Evolutionary conservation across 768 basidiomycete species (phyloP), one percentile per base, ranked within the genome.

Genomic region (Serendipita sp.): DNA sequence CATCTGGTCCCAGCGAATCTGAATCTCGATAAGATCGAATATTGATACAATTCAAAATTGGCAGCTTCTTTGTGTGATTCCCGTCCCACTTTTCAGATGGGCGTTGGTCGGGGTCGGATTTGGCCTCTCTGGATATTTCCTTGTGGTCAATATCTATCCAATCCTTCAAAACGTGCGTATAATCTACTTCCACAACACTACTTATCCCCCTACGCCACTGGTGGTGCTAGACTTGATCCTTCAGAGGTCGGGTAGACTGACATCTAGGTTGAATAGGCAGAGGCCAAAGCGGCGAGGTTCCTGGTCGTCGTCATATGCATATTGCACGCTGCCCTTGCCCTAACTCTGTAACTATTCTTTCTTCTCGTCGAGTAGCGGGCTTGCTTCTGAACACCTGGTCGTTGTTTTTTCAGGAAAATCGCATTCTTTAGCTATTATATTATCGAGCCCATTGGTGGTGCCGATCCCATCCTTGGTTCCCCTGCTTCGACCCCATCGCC

Each of bases 131-230:
- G 91, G 92, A 1, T 91, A 83, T 77, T 98, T 93, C 79, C 79
- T 99, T 34, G 78, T 80, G 13, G 78, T 79, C 28, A 91, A 93
- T 70, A 82, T 96, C 52, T 98, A 96, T 69, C 95, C 95, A 2
- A 81, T 96, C 63, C 83, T 98, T 34, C 84, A 88, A 41, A 80
- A 83, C 7, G 92, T 94, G 69, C 69, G 88, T 78, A 60, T 41
- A 41, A 41, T 13, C 56, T 47, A 5, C 63, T 18, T 56, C 16
- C 36, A 64, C 5, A 58, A 13, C 41, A 23, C 56, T 28, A 66
- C 35, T 44, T 23, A 23, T 23, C 46, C 44, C 11, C 36, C 60
- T 15, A 32, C 8, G n/a, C 48, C n/a, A 32, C 48, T 32, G 48
- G 48, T 51, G 48, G 48, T 8, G 48, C 18, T 8, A n/a, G 48